Base-by-base conservation (phyloP, 805 yeast species). In the Blastobotrys chiropterorum region DNA sequence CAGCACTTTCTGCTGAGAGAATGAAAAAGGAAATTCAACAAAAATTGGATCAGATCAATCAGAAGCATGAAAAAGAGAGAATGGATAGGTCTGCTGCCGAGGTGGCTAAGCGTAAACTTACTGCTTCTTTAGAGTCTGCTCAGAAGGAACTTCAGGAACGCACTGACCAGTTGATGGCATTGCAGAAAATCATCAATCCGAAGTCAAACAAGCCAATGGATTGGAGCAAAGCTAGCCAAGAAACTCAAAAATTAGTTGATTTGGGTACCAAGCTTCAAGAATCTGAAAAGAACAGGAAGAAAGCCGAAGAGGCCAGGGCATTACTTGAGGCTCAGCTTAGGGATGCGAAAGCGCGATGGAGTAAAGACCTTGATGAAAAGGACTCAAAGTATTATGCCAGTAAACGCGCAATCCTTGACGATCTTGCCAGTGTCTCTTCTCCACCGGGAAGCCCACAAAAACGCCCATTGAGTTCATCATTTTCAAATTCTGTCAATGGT, bases 211-310 rank as follows among this genome's bases (percentile, higher is more conserved):
- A n/a, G 52, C 58, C 20, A 21, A 21, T 53, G 47, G 81, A 80
- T 7, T 61, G 70, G 2, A 22, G 38, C 13, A 40, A 19, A 7
- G 47, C 46, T 11, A 46, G 46, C 15, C 34, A 44, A n/a, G 83
- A 81, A 47, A 73, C 82, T 4, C 78, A 79, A 55, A 85, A 81
- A 38, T 34, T 53, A 17, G 60, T 62, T n/a, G 66, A 59, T 38
- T 49, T 63, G 31, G 62, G 64, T 2, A 47, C 59, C 17, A 54
- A 59, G 44, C 60, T 67, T 14, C 65, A 62, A 41, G 64, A 65
- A 39, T 53, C 64, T 19, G 70, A 68, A 50, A 62, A 60, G 22
- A 59, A 54, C 11, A 56, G 63, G 21, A 59, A 59, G 47, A 55
- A 53, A 31, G 56, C 60, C 6, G 63, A 60, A 43, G 62, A 60